Base-by-base conservation (phyloP, 192 early-diverging fungal genomes). In the Entomortierella parvispora region DNA sequence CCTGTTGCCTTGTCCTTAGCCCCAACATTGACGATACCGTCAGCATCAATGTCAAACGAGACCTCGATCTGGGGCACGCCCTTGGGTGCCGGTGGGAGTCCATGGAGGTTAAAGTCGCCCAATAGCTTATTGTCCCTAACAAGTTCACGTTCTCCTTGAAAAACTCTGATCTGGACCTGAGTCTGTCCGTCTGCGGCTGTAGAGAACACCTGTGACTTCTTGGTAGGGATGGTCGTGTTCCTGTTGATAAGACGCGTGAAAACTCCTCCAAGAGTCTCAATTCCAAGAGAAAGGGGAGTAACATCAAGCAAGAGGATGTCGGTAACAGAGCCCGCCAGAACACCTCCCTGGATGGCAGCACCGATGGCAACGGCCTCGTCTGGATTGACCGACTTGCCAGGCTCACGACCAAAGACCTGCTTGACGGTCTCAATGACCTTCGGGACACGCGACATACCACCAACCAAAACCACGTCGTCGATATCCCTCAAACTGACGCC, bases 191-290 rank as follows among this genome's bases (percentile, higher is more conserved):
- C 97, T 40, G 95, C 95, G 11, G 97, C 96, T 43, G 97, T 99
- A 70, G 97, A 98, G 89, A 99, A 99, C 65, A 94, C 90, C 83
- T 99, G 97, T n/a, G 92, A 91, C 87, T 99, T 99, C 87, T 99
- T 99, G 83, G 97, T 99, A 28, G 97, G 97, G 66, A 99, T 97
- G 28, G 96, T 98, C 61, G 97, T 98, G 87, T 99, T 99, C 65
- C 96, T 88, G 84, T 90, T 94, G 84, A 99, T 99, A 40, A 99
- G 86, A 53, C 95, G 91, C 53, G 97, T 95, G 80, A 99, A 98
- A 59, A 99, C 96, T 67, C 97, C 97, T 69, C 97, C 97, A 32
- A 97, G 88, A 48, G 97, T 99, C 80, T 98, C 97, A 76, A 99
- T 98, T 82, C 97, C 97, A 56, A 99, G 91, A 18, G 97, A 97